A percentile compares a stretch with the other conserved stretches of the same genome.
Conservation (phyloP, 768 basidiomycete species). For the Ephemerocybe angulata region DNA sequence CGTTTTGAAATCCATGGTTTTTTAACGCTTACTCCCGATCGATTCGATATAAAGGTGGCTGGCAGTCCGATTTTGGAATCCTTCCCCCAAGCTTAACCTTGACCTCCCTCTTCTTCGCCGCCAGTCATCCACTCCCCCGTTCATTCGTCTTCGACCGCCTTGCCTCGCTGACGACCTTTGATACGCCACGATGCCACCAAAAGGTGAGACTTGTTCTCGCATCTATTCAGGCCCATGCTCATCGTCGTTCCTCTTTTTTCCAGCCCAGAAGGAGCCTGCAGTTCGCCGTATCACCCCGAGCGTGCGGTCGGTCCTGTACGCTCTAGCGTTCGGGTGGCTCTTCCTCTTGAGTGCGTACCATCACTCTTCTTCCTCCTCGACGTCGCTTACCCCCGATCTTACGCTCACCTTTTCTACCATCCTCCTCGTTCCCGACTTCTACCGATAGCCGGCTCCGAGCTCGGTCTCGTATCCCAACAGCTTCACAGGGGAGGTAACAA, state of each 20-base stretch:
- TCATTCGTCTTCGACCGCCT: neutral
- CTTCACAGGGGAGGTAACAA: constrained; percentile 28
- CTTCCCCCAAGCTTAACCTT: neutral
- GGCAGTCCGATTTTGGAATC: neutral
- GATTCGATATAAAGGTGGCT: neutral
- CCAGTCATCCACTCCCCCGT: neutral
- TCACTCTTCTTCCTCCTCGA: neutral
- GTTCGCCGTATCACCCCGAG: neutral
- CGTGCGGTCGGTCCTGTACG: constrained; percentile 15
- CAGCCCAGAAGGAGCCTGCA: neutral
- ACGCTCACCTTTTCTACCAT: neutral
- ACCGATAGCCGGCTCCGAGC: constrained; percentile 22
- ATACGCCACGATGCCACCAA: too few relatives aligned
- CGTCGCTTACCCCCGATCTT: neutral
- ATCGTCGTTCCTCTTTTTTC: too few relatives aligned
- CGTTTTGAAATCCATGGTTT: neutral
- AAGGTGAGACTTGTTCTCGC: too few relatives aligned
- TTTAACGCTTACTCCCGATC: too few relatives aligned
- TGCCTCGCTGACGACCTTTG: neutral
- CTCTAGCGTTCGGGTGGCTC: constrained; percentile 21
- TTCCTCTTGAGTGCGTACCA: constrained; percentile 24
- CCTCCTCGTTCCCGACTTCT: neutral
- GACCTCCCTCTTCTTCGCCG: neutral
- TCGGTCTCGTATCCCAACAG: constrained; percentile 28
- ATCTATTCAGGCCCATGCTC: too few relatives aligned